Evolutionary conservation across 1,284 basidiomycete species (phyloP).

Genomic region (Puccinia brachypodii): DNA sequence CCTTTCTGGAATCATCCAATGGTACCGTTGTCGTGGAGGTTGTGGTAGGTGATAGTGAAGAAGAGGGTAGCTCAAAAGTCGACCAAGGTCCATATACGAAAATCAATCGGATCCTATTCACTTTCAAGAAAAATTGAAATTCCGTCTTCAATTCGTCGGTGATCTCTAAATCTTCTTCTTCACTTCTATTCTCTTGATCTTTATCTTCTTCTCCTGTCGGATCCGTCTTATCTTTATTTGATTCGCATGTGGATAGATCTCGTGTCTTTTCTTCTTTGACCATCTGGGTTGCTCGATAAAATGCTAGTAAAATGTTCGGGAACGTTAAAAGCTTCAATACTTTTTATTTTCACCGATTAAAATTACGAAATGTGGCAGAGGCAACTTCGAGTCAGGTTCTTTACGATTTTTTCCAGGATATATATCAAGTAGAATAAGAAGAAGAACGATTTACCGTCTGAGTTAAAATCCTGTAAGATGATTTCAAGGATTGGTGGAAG

Average conservation of each 20-base stretch:
- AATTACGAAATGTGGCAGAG: background rate
- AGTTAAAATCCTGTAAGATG: slow-evolving; percentile 41
- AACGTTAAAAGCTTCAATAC: slow-evolving; percentile 62
- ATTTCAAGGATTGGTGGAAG: slow-evolving; percentile 25
- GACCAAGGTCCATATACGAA: slow-evolving; percentile 84
- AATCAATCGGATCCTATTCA: slow-evolving; percentile 65
- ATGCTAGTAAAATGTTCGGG: slow-evolving; percentile 82
- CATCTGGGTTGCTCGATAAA: slow-evolving; percentile 58
- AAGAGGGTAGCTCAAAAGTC: slow-evolving; percentile 43
- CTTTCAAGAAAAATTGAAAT: background rate
- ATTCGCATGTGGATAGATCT: slow-evolving; percentile 5
- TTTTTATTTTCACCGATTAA: background rate
- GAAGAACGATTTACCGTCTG: slow-evolving; percentile 43
- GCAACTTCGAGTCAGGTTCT: background rate
- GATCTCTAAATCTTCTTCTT: slow-evolving; percentile 60
- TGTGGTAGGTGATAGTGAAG: background rate
- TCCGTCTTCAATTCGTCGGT: slow-evolving; percentile 59
- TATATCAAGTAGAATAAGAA: background rate
- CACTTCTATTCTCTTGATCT: background rate
- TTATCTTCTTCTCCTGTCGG: background rate
- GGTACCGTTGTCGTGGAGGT: too few relatives aligned
- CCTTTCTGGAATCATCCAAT: background rate
- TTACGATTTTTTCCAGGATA: background rate
- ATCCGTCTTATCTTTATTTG: background rate
- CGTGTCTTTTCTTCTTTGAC: background rate